These are phyloP conservation scores for Geranium rotundifolium DNA, from an alignment of 345 rosid species.

Conservation along the genomic window DNA sequence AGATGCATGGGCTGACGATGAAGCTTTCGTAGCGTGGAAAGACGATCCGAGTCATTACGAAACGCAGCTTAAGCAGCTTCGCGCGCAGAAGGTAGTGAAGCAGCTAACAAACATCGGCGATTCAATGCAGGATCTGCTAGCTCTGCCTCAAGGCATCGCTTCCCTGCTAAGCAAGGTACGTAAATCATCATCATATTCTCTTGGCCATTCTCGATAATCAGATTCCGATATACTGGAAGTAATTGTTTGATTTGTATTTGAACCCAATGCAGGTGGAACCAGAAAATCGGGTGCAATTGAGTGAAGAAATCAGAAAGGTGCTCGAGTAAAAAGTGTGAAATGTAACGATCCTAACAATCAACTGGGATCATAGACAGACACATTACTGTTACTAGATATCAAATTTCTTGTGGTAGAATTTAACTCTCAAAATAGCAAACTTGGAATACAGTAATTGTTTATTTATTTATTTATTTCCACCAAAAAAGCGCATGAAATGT, in stretches of 20 bases:
- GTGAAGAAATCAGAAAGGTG: no score
- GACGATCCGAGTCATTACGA: constrained; percentile 44
- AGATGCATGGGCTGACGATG: constrained; percentile 70
- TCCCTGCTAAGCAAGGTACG: constrained; percentile 76
- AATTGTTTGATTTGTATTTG: constrained; percentile 2
- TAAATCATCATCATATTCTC: constrained; percentile 7
- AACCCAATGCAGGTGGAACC: constrained; percentile 58
- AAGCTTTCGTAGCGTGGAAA: constrained; percentile 79
- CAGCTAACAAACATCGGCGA: constrained; percentile 56
- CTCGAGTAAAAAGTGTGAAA: no score
- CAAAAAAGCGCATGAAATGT: no score
- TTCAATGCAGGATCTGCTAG: constrained; percentile 55
- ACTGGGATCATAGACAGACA: no score
- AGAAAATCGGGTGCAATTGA: no score
- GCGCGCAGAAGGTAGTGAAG: constrained; percentile 59
- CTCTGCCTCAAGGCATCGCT: constrained; percentile 81
- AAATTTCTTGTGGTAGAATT: no score
- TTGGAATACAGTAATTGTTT: no score
- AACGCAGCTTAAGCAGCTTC: constrained; percentile 51
- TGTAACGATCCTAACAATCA: no score
- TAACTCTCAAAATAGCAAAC: no score
- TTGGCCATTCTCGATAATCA: neutral
- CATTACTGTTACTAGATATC: no score
- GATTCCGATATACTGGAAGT: no score
- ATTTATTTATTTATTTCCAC: no score